A percentile compares a stretch with the other conserved stretches of the same genome.
Evolutionary conservation across 345 rosid species (phyloP).

Genomic region (Psidium guajava): DNA sequence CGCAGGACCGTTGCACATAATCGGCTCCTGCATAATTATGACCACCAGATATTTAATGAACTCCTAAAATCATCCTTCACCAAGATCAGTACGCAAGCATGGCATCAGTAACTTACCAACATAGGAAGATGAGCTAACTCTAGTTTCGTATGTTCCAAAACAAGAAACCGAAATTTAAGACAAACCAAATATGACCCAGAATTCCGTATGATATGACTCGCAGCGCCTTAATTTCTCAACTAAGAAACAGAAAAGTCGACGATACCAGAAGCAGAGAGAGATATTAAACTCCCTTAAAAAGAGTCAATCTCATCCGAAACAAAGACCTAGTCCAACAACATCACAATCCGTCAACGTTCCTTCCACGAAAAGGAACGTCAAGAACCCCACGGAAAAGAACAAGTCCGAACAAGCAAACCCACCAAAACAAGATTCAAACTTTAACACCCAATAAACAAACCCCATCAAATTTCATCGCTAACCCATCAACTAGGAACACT

Average conservation of each 20-base stretch:
- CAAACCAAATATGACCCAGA: neutral
- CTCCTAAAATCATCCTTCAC: neutral
- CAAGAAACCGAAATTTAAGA: neutral
- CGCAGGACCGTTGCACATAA: constrained; percentile 43
- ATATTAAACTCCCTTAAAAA: neutral
- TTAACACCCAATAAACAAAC: neutral
- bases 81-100: neutral
- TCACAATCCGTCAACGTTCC: neutral
- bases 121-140: neutral
- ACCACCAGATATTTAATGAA: neutral
- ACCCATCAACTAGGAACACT: neutral
- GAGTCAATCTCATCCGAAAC: neutral
- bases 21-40: constrained; percentile 29
- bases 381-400: neutral
- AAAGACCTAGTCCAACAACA: neutral
- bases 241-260: neutral
- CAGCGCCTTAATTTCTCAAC: neutral
- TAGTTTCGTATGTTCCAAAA: neutral
- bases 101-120: neutral
- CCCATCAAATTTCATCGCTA: neutral
- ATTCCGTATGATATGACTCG: neutral
- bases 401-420: neutral
- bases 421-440: neutral
- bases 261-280: neutral
- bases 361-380: neutral